Evolutionary conservation across 2,329 filamentous ascomycete species (phyloP), one percentile per base, ranked within the genome.

Genomic region (Mariannaea sp.): DNA sequence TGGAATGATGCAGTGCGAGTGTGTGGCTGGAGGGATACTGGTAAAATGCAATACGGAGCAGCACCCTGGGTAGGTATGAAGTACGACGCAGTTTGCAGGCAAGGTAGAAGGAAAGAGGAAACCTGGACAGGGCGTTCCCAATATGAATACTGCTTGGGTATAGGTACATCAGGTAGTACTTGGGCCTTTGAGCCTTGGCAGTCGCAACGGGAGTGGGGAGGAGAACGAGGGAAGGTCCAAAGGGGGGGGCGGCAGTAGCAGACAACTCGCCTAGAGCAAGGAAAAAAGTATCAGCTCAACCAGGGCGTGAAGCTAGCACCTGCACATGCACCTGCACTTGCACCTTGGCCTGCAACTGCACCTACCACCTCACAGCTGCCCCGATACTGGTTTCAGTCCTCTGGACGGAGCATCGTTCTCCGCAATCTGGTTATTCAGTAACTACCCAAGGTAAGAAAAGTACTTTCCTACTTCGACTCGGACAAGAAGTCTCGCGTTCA

Each of bases 1-100:
- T 53, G 50, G 50, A 53, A 53, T 53, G 50, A 22, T 45, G 48
- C 41, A 36, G 48, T 45, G 41, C 17, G 24, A 16, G 40, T 32
- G 49, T 44, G 50, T 44, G 50, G 44, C 38, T 53, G 50, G 44
- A 48, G 32, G 41, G 49, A 44, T 22, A 40, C 32, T 30, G 29
- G 39, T 26, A 42, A 38, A 38, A 33, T 24, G 47, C 29, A 39
- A 10, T 19, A 27, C 30, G 8, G 38, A 30, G 17, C 30, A 19
- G 4, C 16, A n/a, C n/a, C n/a, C n/a, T n/a, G n/a, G n/a, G n/a
- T n/a, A n/a, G n/a, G n/a, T n/a, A n/a, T n/a, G n/a, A n/a, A n/a
- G n/a, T n/a, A n/a, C n/a, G n/a, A n/a, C n/a, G n/a, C n/a, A n/a
- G n/a, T n/a, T n/a, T n/a, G 19, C 10, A 30, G 35, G 19, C n/a